A percentile compares a stretch with the other conserved stretches of the same genome.
Conservation (phyloP, 306 rosid species). For the Rosa lucieae region DNA sequence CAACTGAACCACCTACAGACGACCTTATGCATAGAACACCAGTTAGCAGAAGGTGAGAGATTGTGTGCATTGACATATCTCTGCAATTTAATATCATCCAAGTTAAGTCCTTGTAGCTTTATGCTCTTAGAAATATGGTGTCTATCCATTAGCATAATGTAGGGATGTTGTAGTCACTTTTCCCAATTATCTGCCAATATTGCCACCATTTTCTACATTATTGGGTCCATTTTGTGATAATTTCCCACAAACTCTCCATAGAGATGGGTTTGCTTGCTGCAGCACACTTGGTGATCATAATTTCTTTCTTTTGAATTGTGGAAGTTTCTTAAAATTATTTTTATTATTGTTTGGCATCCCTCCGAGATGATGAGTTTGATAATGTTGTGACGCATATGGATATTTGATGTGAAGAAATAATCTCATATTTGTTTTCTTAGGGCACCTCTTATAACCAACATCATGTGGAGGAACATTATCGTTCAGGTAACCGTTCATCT, state of each 20-base stretch:
- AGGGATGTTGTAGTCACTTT: neutral
- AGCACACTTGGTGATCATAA: neutral
- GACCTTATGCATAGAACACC: conserved; percentile 84
- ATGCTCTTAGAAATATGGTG: conserved; percentile 16
- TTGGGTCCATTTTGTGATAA: neutral
- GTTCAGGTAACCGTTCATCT: conserved; percentile 59
- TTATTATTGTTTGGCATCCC: neutral
- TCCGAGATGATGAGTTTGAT: conserved; percentile 4
- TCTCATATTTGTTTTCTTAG: conserved; percentile 47
- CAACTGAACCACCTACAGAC: conserved; percentile 97
- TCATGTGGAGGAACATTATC: conserved; percentile 95
- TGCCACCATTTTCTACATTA: neutral
- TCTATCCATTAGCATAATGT: conserved; percentile 11
- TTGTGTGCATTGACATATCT: conserved; percentile 2
- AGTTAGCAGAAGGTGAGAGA: conserved; percentile 83
- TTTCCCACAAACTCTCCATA: neutral
- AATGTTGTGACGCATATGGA: neutral
- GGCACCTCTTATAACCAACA: conserved; percentile 94
- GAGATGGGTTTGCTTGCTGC: neutral
- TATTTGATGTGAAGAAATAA: conserved; percentile 12
- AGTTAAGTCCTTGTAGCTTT: conserved; percentile 4
- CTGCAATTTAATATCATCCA: conserved; percentile 4
- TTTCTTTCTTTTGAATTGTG: neutral
- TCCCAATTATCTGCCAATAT: neutral
- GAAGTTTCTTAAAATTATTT: neutral